Conservation (phyloP, 169 alveolate genomes). For the Sarcocystis neurona region DNA sequence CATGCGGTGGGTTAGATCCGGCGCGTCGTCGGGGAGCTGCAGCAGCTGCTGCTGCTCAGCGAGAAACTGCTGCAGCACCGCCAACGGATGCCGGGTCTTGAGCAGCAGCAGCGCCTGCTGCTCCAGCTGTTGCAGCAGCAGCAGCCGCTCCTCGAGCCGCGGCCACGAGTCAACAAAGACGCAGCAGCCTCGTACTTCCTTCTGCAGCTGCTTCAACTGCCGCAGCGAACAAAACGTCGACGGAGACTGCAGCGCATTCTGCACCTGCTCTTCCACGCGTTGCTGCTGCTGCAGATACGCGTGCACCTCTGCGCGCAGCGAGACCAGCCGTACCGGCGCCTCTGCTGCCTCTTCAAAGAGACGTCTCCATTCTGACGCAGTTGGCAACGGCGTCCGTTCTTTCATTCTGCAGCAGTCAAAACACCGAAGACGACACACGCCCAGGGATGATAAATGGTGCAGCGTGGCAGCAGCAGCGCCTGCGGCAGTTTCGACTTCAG, state of each 20-base stretch:
- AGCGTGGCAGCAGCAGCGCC: neutral
- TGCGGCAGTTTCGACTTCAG: neutral
- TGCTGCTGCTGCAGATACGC: constrained; percentile 62
- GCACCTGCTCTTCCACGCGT: constrained; percentile 54
- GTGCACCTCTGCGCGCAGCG: constrained; percentile 56
- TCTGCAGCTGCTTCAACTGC: constrained; percentile 59
- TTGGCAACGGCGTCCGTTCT: constrained; percentile 54
- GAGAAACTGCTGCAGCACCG: constrained; percentile 54
- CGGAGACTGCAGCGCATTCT: constrained; percentile 46
- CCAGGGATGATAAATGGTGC: neutral
- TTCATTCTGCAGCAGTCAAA: constrained; percentile 34
- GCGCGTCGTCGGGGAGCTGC: constrained; percentile 62
- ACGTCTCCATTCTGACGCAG: constrained; percentile 57
- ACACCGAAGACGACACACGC: neutral
- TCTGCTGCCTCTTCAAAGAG: constrained; percentile 61
- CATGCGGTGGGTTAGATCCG: constrained; percentile 60
- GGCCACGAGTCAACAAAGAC: constrained; percentile 52
- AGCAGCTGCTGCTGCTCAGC: constrained; percentile 61
- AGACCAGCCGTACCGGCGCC: constrained; percentile 58
- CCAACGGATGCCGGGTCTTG: constrained; percentile 43
- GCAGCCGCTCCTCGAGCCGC: constrained; percentile 49
- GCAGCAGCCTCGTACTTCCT: constrained; percentile 53
- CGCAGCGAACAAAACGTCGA: constrained; percentile 52
- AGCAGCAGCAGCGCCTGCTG: constrained; percentile 51
- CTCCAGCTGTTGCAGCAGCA: constrained; percentile 58